Base-by-base conservation (phyloP, 2,329 filamentous ascomycete species). In the Lasiodiplodia gonubiensis region DNA sequence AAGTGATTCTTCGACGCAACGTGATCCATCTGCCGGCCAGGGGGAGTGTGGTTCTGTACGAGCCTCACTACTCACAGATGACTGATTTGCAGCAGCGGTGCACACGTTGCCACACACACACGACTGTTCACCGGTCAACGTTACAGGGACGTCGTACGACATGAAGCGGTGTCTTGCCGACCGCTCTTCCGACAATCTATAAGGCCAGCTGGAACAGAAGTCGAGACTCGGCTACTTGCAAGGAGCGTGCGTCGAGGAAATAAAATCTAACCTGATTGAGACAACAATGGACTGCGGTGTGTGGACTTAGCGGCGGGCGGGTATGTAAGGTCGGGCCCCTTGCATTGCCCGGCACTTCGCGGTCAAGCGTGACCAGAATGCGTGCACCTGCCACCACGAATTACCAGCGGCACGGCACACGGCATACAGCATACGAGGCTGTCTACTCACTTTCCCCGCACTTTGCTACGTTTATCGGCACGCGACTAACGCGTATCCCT, bases 301-400 rank as follows among this genome's bases (percentile, higher is more conserved):
- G 30, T n/a, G 30, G 48, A 23, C 16, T 30, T 25, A 7, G 23
- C 30, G 23, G 49, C 30, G 49, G 23, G 25, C 21, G 52, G 27
- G 30, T n/a, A 55, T 33, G 42, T 46, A 35, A 37, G 30, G 53
- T 18, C 52, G 30, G 30, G 4, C 23, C 54, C 54, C 54, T 59
- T 59, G 54, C 54, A 59, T 59, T 59, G 35, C 37, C 11, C 54
- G 16, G 18, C 33, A 33, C 23, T 30, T 33, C 7, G 25, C 16
- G 18, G 51, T 11, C 21, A 35, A 14, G 35, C 54, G 37, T 59
- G 54, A 46, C 54, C 37, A 42, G 54, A 37, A 42, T 42, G 23
- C 39, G 37, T 39, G 6, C 42, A 23, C 54, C 54, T 12, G 54
- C 54, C 54, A 59, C 54, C 54, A 12, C 49, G 23, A 52, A 25